Evolutionary conservation across 495 filamentous ascomycete genomes (phyloP), one percentile per base, ranked within the genome.

Genomic region (Xylaria grammica): DNA sequence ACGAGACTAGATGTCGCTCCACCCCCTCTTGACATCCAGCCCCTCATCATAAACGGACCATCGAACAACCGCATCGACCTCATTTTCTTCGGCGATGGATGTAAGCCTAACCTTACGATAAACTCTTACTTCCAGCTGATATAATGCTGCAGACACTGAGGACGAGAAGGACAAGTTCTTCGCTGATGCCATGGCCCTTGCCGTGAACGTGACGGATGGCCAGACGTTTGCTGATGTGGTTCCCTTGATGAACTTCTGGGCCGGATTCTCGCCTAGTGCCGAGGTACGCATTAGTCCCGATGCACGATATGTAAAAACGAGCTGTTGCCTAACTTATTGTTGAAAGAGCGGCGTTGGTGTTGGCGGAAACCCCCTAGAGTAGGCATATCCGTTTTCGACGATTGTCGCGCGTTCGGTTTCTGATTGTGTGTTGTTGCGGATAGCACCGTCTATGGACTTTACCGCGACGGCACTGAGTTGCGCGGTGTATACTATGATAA

Each of bases 121-220:
- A n/a, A n/a, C n/a, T n/a, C n/a, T n/a, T n/a, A n/a, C 13, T n/a
- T 9, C 2, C 27, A 10, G 26, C 48, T 65, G 17, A 68, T 24
- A 7, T 42, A 20, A 61, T 59, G 11, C 26, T 52, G 49, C 34
- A 72, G 69, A 72, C 61, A 72, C 69, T 17, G 49, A 65, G 30
- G 65, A 65, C 11, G 67, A 72, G 62, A 69, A 67, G 22, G 69
- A 72, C 32, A 72, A 72, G 22, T 72, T 69, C 59, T 72, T 69
- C 49, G 62, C 67, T 15, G 69, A 72, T 60, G 69, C 69, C 3
- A n/a, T 69, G 46, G 58, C 56, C 30, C 57, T 72, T 36, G 67
- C 69, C 4, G 63, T 42, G 29, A 72, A 72, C 17, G 46, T 72
- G 38, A 72, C 69, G 27, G 59, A 65, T 27, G 69, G 69, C 4